Percentiles rank a stretch among this genome's conserved stretches.
Evolutionary conservation across 805 yeast genomes (phyloP).

Genomic region (Lachancea meyersii): DNA sequence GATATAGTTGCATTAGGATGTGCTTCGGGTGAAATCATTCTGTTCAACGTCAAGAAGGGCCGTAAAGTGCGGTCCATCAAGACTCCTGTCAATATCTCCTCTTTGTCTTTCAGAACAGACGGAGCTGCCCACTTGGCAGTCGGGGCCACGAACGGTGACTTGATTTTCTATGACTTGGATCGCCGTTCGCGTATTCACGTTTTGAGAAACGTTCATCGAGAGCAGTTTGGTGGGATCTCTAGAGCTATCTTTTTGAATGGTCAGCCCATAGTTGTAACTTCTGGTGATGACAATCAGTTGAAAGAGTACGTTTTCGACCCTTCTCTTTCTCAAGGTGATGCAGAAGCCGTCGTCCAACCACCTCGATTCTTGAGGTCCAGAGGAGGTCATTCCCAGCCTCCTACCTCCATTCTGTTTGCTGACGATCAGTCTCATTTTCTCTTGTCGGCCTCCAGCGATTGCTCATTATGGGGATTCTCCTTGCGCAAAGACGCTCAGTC

Average conservation of each 20-base stretch:
- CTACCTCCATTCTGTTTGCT: constrained; percentile 68
- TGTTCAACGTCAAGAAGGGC: constrained; percentile 66
- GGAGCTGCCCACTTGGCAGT: constrained; percentile 78
- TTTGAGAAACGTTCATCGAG: constrained; percentile 66
- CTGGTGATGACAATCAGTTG: constrained; percentile 85
- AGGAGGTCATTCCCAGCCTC: constrained; percentile 97
- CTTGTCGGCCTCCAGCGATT: constrained; percentile 80
- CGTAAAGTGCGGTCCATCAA: constrained; percentile 46
- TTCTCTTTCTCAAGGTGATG: constrained; percentile 50
- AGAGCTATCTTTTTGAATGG: constrained; percentile 75
- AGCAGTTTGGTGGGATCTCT: constrained; percentile 69
- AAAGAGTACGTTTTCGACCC: constrained; percentile 95
- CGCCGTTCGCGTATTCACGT: constrained; percentile 69
- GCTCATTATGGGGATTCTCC: constrained; percentile 85
- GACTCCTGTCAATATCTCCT: constrained; percentile 38
- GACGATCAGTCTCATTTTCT: constrained; percentile 77
- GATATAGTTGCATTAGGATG: constrained; percentile 80
- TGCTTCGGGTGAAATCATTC: constrained; percentile 53
- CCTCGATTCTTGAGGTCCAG: constrained; percentile 89
- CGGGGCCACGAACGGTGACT: constrained; percentile 73
- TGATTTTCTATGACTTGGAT: constrained; percentile 78
- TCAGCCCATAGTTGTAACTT: constrained; percentile 82
- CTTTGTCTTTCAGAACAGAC: constrained; percentile 87
- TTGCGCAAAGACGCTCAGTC: constrained; percentile 94
- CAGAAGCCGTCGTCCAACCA: constrained; percentile 62